These are phyloP conservation scores for Rheum nobile DNA, from an alignment of 148 eudicot genomes.

Conservation along the genomic window DNA sequence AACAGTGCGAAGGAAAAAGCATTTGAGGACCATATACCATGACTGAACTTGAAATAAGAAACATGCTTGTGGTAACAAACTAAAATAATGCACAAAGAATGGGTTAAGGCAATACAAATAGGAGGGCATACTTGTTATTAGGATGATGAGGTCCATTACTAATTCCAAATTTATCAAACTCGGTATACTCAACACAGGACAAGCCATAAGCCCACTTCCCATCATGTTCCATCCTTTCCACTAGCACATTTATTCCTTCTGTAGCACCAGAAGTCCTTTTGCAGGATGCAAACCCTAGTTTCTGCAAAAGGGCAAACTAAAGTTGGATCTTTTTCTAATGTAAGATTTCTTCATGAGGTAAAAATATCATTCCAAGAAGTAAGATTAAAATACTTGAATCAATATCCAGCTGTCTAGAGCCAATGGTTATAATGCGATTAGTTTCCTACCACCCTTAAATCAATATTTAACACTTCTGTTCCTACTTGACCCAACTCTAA, in stretches of 20 bases:
- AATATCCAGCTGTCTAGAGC: not conserved
- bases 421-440: not conserved
- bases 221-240: constrained; percentile 66
- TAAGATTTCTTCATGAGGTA: too few relatives aligned
- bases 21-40: not conserved
- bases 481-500: not conserved
- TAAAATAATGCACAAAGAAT: not conserved
- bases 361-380: not conserved
- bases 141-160: constrained; percentile 31
- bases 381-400: not conserved
- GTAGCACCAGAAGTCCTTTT: constrained; percentile 70
- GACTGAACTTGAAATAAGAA: not conserved
- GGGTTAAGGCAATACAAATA: not conserved
- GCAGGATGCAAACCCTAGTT: constrained; percentile 97
- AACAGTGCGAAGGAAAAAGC: not conserved
- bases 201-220: constrained; percentile 89
- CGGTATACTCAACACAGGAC: constrained; percentile 95
- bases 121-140: constrained; percentile 36
- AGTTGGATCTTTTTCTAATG: not conserved
- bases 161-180: constrained; percentile 91
- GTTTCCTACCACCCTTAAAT: not conserved
- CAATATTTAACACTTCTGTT: not conserved
- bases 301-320: constrained; percentile 34
- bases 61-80: not conserved
- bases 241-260: constrained; percentile 84